Evolutionary conservation across 805 yeast genomes (phyloP), one percentile per base, ranked within the genome.

Genomic region (Cyberlindnera suaveolens): DNA sequence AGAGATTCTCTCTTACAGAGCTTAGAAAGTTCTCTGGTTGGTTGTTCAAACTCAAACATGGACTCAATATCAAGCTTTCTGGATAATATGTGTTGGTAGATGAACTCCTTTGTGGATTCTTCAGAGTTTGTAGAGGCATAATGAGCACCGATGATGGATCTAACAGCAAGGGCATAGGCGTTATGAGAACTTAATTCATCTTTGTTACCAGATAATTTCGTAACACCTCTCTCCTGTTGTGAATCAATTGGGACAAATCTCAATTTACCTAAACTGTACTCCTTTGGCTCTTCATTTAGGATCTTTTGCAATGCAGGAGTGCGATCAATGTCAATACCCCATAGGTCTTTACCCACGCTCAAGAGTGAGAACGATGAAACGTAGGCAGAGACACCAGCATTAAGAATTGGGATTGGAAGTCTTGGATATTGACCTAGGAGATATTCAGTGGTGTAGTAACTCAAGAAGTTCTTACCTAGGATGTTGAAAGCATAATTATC

Each of bases 291-390:
- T 42, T 82, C 76, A 29, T 82, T 71, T 51, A 88, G 67, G 53
- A 74, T 78, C 54, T 87, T 78, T 39, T 81, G 80, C 46, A 88
- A 63, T 37, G 80, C 71, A 17, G 86, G 66, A 6, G 79, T 67
- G 7, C 66, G 64, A 59, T 90, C 97, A 15, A 75, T 71, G 64
- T 88, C 90, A 39, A 93, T 80, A 66, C 99, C 99, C 97, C 97
- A 93, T 17, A 60, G 46, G 16, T 67, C 58, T 55, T 72, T 74
- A 31, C 89, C 96, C 20, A 89, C 68, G 39, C 74, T 75, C 31
- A 77, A 68, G 44, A 93, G 69, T 0, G 88, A 74, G 14, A 71
- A 74, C 31, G 78, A 75, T 4, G 91, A 85, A 58, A 85, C 74
- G 59, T 80, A 85, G 1, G 93, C 75, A 52, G 85, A 82, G 8